Base-by-base conservation (phyloP, 2,329 filamentous ascomycete species). In the Aureobasidium lini region DNA sequence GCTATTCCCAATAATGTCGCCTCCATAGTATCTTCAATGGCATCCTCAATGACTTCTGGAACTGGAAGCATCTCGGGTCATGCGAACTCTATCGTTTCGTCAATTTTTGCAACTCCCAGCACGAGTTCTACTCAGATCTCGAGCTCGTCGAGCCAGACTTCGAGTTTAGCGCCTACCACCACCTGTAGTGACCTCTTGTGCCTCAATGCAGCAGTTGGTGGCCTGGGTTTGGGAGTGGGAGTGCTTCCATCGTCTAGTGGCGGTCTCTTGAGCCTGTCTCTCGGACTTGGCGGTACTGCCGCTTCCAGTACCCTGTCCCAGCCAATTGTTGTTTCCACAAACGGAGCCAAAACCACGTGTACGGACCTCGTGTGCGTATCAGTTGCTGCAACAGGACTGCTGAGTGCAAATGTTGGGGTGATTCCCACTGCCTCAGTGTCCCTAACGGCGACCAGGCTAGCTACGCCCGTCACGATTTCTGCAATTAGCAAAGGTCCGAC, bases 101-200 rank as follows among this genome's bases (percentile, higher is more conserved):
- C 48, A 1, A 29, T 52, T 6, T 15, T 31, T 8, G 13, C 18
- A 9, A 36, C 23, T 31, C 29, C 34, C 9, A 15, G 34, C 1
- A 39, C 48, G 3, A 50, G 32, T 9, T 36, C 47, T 4, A 10
- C 32, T 6, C 16, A 31, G 16, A 32, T 28, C 16, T 18, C 16
- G 34, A 36, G 34, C 34, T 8, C 34, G 8, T 23, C 23, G 23
- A 36, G 34, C 34, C 34, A 36, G 34, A 36, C 4, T 36, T 36
- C 34, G 34, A 36, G 34, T 9, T 36, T 13, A 11, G 39, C 36
- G 11, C 9, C 36, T 10, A 52, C 48, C 6, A 23, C 47, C 15
- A 49, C 47, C n/a, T 52, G 48, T 44, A 42, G 28, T 37, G 44
- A 58, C 18, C 15, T 49, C 23, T 5, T 58, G 18, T 58, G 56